Conservation (phyloP, 1,284 basidiomycete species). For the Rhodotorula sp. region DNA sequence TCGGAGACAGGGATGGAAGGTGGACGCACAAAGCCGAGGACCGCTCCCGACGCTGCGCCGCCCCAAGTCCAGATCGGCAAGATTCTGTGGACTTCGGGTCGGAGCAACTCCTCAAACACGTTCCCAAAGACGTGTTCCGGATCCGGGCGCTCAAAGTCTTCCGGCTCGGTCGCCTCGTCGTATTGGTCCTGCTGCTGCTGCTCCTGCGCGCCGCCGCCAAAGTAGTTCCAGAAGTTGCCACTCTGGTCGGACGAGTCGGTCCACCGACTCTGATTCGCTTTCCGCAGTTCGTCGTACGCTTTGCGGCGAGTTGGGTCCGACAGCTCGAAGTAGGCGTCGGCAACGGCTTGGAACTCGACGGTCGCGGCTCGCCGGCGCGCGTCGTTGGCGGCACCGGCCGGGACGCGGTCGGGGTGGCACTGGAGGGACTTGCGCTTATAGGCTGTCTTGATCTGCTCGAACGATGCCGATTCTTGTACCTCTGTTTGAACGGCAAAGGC, state of each 20-base stretch:
- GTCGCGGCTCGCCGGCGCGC: slow-evolving; percentile 30
- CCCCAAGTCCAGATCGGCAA: slow-evolving; percentile 72
- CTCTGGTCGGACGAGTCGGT: slow-evolving; percentile 60
- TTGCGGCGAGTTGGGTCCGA: slow-evolving; percentile 58
- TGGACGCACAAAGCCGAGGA: slow-evolving; percentile 63
- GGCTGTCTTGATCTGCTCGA: slow-evolving; percentile 70
- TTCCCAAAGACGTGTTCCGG: slow-evolving; percentile 79
- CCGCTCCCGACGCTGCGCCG: slow-evolving; percentile 62
- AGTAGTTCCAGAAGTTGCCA: slow-evolving; percentile 53
- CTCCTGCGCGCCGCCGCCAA: slow-evolving; percentile 44
- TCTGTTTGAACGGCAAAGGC: not conserved
- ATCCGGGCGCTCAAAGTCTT: slow-evolving; percentile 59
- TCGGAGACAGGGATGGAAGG: not conserved
- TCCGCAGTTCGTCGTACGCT: slow-evolving; percentile 46
- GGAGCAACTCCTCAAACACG: slow-evolving; percentile 77
- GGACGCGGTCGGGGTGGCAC: slow-evolving; percentile 39
- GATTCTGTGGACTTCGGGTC: slow-evolving; percentile 62
- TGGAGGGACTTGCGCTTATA: slow-evolving; percentile 60
- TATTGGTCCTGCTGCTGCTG: slow-evolving; percentile 8
- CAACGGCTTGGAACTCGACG: slow-evolving; percentile 55
- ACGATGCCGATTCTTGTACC: slow-evolving; percentile 7
- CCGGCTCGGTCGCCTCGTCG: slow-evolving; percentile 18
- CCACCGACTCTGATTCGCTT: slow-evolving; percentile 54
- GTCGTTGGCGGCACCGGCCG: slow-evolving; percentile 24
- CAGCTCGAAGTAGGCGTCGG: slow-evolving; percentile 94